Evolutionary conservation across 2,329 filamentous ascomycete genomes (phyloP), one percentile per base, ranked within the genome.

Genomic region (Colletotrichum camelliae): DNA sequence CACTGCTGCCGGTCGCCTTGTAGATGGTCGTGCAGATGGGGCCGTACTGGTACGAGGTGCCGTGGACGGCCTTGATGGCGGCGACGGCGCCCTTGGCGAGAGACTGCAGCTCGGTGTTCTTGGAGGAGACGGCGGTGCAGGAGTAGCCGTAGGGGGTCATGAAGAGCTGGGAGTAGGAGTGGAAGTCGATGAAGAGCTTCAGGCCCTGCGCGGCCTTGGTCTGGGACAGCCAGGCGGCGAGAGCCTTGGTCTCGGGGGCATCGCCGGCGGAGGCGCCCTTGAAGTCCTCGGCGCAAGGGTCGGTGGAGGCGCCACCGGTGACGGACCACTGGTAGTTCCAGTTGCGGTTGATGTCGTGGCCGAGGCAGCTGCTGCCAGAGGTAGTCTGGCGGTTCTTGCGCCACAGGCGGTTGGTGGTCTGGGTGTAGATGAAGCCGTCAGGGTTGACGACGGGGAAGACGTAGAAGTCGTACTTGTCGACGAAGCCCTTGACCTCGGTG

Each of bases 11-110:
- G 1, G 85, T 84, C 0, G 91, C 89, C 77, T 89, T 86, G 82
- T 93, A 93, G 77, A 93, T 91, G 35, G 91, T 93, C 57, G 83
- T 83, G 82, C 92, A 93, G 77, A 91, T 89, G 3, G 90, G 88
- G 0, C 89, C 89, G 61, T 88, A 85, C 16, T 80, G 67, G 78
- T 86, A 89, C 4, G 72, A 70, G 12, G 82, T 81, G 27, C 86
- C 86, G 70, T 87, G 83, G 18, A 87, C 83, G 2, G 80, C 79
- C 27, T 79, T 83, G 79, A 93, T 89, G 27, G 91, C 91, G 3
- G 86, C 84, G 18, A 88, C 87, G 7, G 87, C 86, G 8, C 85
- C 86, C 16, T 80, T 79, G 4, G 90, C 89, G 1, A 93, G 86
- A 1, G 82, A 80, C 78, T 88, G 85, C 76, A 91, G 87, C 69